Evolutionary conservation across 2,329 filamentous ascomycete genomes (phyloP).

Genomic region (Botryosphaeria dothidea): DNA sequence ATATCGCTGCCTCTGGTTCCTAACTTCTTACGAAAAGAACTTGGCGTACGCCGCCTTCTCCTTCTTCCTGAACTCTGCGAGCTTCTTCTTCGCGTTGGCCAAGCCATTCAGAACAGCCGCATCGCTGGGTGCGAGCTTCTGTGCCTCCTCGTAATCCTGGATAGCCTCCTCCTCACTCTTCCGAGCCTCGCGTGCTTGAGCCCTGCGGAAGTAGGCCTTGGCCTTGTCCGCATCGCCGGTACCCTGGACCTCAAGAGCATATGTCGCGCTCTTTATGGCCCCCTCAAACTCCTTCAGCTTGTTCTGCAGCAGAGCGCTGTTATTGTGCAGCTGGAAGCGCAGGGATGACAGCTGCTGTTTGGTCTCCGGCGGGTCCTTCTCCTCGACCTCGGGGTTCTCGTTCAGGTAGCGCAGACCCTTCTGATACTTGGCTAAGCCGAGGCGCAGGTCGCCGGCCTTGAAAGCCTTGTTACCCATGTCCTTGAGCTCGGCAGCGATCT

Average conservation of each 20-base stretch:
- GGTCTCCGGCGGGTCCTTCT: conserved; percentile 56
- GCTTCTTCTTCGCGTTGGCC: conserved; percentile 72
- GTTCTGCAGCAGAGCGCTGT: conserved; percentile 80
- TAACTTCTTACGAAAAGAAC: conserved; percentile 15
- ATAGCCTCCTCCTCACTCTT: conserved; percentile 82
- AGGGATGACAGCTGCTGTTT: conserved; percentile 69
- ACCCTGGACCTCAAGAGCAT: conserved; percentile 67
- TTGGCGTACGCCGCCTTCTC: conserved; percentile 93
- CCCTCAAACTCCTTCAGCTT: conserved; percentile 76
- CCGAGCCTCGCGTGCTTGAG: conserved; percentile 69
- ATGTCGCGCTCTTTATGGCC: conserved; percentile 67
- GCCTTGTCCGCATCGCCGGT: conserved; percentile 75
- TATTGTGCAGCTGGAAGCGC: conserved; percentile 84
- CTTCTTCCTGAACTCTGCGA: conserved; percentile 73
- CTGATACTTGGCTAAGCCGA: conserved; percentile 88
- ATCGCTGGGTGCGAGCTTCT: conserved; percentile 63
- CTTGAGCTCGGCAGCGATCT: conserved; percentile 84
- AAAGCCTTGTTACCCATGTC: conserved; percentile 91
- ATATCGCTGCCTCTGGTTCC: not conserved
- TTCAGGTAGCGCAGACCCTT: conserved; percentile 89
- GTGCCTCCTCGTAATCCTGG: conserved; percentile 45
- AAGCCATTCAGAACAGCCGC: conserved; percentile 74
- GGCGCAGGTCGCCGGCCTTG: conserved; percentile 70
- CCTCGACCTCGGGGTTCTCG: conserved; percentile 73
- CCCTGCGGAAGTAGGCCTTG: conserved; percentile 86